Evolutionary conservation across 768 basidiomycete genomes (phyloP), one percentile per base, ranked within the genome.

Genomic region (Serendipita sp.): DNA sequence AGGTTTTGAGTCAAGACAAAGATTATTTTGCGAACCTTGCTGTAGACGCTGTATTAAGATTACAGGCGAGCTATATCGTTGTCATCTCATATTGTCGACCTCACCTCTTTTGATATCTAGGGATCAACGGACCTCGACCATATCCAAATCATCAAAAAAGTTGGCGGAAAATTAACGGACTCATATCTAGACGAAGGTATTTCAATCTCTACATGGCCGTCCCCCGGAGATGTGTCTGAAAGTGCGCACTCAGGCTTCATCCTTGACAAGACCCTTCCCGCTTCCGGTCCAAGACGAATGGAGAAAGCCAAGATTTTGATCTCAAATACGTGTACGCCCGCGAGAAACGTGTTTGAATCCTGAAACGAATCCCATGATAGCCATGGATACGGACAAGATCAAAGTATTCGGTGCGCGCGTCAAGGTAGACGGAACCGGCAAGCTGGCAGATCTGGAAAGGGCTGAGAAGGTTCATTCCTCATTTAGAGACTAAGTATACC

Each of bases 371-470:
- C 67, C 47, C n/a, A 38, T 30, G 46, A 10, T 68, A 94, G 93
- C 96, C 2, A 98, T 98, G 96, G 96, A 99, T 76, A 99, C 96
- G 32, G 96, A 99, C 77, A 99, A 99, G 75, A 96, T 98, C 79
- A 99, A 99, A 77, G 88, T 99, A 67, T 99, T 99, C 67, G 96
- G 96, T 47, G 95, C 96, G 0, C 82, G 92, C 44, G 85, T 98
- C 67, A 91, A 93, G 76, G 96, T 98, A 3, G 95, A 97, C 70
- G 81, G 89, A 52, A 95, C 96, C 2, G 89, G 94, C 63, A 97
- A 99, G 77, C 83, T 99, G 4, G 96, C 96, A 5, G 96, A 99
- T 74, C 85, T 99, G 16, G 96, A 99, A 75, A 86, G 94, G 10
- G 96, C 96, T 3, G 96, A 98, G 75, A 81, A 85, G 71, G 89